phyloP scores from a whole-genome alignment of 257 asterid species.

The Solanum lignicaule region DNA sequence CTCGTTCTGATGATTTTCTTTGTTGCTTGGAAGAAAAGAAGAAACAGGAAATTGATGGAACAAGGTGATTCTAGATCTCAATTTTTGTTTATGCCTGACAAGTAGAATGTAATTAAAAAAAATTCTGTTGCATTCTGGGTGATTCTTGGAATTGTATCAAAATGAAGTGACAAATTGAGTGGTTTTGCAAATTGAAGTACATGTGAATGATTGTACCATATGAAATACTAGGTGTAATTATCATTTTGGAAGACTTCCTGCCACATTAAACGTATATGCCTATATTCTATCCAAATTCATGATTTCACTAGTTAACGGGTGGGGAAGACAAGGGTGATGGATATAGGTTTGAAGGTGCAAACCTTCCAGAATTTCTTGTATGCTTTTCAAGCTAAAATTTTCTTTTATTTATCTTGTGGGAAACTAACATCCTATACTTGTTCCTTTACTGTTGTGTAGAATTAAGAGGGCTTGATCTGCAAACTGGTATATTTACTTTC shows the following conservation, averaged over 20 bases:
- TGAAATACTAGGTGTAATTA: background rate
- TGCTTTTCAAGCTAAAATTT: background rate
- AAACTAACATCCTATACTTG: background rate
- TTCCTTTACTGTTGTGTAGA: constrained; percentile 19
- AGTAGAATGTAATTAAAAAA: background rate
- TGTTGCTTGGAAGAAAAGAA: constrained; percentile 27
- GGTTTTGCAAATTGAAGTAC: background rate
- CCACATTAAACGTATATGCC: background rate
- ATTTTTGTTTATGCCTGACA: background rate
- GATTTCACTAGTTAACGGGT: background rate
- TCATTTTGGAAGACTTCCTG: background rate
- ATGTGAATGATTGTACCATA: background rate
- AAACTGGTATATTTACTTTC: constrained; percentile 36
- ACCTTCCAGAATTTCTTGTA: background rate
- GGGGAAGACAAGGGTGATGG: background rate
- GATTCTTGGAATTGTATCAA: background rate
- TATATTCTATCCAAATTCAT: background rate
- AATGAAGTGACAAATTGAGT: background rate
- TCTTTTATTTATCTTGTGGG: background rate
- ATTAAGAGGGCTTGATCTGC: constrained; percentile 43
- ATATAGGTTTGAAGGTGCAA: background rate
- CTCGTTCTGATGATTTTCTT: constrained; percentile 17
- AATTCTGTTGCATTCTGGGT: background rate
- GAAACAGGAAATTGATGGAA: constrained; percentile 33
- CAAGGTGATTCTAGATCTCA: constrained; percentile 26